phyloP scores from a whole-genome alignment of 2,329 filamentous ascomycete genomes.

The Pseudocercospora eumusae region DNA sequence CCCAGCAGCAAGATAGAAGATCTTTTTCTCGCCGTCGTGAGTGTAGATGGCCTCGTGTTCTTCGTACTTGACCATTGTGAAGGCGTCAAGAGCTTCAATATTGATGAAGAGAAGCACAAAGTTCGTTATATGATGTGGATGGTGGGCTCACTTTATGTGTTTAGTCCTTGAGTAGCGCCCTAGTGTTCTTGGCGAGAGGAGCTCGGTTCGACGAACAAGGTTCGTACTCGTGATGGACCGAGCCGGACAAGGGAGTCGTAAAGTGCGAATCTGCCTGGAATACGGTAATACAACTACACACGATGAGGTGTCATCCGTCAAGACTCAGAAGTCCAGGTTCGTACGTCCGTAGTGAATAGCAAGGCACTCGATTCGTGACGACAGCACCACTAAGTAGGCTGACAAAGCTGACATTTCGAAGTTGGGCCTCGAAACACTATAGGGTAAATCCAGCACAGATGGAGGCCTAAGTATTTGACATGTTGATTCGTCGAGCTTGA shows the following conservation, averaged over 20 bases:
- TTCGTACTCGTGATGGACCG: not conserved
- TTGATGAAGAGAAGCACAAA: not conserved
- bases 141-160: slow-evolving; percentile 2
- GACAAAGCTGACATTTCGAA: not conserved
- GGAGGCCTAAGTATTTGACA: not conserved
- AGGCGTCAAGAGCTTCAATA: not conserved
- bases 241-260: not conserved
- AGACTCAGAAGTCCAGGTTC: not conserved
- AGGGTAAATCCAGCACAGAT: not conserved
- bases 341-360: not conserved
- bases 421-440: not conserved
- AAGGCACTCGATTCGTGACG: not conserved
- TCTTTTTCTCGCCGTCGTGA: slow-evolving; percentile 29
- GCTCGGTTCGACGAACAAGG: not conserved
- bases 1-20: slow-evolving; percentile 35
- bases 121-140: not conserved
- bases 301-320: not conserved
- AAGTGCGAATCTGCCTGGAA: not conserved
- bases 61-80: slow-evolving; percentile 25
- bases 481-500: not conserved
- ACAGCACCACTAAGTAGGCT: not conserved
- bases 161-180: not conserved
- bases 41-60: slow-evolving; percentile 30
- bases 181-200: not conserved
- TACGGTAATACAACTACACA: not conserved